A percentile compares a stretch with the other conserved stretches of the same genome.
Conservation (phyloP, 345 rosid species). For the Mallotus nudiflorus region DNA sequence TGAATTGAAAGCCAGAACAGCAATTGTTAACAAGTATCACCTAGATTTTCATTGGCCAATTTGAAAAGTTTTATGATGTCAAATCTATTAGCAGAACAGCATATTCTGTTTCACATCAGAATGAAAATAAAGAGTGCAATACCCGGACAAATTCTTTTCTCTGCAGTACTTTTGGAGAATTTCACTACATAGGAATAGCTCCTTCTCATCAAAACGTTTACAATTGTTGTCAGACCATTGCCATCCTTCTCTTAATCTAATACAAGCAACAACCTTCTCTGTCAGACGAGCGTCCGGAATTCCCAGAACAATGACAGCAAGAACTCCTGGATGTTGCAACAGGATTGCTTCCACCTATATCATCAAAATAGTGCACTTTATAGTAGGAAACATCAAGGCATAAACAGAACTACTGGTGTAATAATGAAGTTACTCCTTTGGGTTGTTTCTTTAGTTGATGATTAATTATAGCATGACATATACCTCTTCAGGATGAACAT, state of each 20-base stretch:
- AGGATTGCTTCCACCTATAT: slow-evolving; percentile 63
- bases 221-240: slow-evolving; percentile 49
- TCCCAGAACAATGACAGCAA: slow-evolving; percentile 58
- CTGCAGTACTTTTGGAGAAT: slow-evolving; percentile 49
- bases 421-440: not conserved
- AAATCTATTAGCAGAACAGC: not conserved
- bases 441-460: not conserved
- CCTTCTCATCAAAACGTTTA: slow-evolving; percentile 2
- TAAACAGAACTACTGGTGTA: not conserved
- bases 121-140: slow-evolving; percentile 1
- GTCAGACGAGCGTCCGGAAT: slow-evolving; percentile 54
- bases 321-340: slow-evolving; percentile 59
- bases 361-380: slow-evolving; percentile 11
- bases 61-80: not conserved
- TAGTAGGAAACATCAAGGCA: not conserved
- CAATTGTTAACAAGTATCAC: too few relatives aligned
- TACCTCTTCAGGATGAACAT: slow-evolving; percentile 89
- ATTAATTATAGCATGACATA: not conserved
- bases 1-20: too few relatives aligned
- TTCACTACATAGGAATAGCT: slow-evolving; percentile 45
- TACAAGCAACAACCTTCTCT: slow-evolving; percentile 78
- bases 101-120: not conserved
- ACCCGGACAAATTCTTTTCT: slow-evolving; percentile 62
- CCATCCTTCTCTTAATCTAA: slow-evolving; percentile 58
- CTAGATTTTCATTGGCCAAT: not conserved